Evolutionary conservation across 2,329 filamentous ascomycete genomes (phyloP).

Genomic region (Coniella vitis): DNA sequence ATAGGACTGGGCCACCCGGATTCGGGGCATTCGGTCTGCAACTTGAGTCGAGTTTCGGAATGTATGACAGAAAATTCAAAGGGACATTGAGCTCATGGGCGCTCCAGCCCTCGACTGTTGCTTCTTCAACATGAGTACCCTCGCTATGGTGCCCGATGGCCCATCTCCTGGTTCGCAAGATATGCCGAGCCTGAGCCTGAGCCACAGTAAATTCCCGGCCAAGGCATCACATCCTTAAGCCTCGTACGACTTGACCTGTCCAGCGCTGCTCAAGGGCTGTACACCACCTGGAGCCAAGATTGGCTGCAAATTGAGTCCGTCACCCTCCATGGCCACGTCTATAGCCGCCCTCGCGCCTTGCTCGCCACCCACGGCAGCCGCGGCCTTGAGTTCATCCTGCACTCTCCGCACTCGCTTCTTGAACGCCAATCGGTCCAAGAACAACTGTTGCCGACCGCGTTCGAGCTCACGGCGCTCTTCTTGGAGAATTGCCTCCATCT

Average conservation of each 20-base stretch:
- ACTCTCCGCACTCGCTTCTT: conserved; percentile 79
- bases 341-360: conserved; percentile 42
- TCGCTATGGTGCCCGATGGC: too few relatives aligned
- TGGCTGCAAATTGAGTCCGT: conserved; percentile 47
- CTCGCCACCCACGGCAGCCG: conserved; percentile 41
- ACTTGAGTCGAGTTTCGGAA: too few relatives aligned
- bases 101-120: too few relatives aligned
- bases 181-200: too few relatives aligned
- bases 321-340: conserved; percentile 40
- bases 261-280: conserved; percentile 48
- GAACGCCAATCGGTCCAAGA: conserved; percentile 85
- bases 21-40: too few relatives aligned
- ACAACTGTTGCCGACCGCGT: conserved; percentile 83
- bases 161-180: too few relatives aligned
- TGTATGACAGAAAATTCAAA: too few relatives aligned
- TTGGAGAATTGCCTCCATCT: conserved; percentile 88
- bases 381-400: conserved; percentile 65
- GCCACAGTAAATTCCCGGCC: too few relatives aligned
- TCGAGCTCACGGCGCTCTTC: conserved; percentile 91
- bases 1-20: too few relatives aligned
- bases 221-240: conserved; percentile 28
- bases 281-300: conserved; percentile 36
- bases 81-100: too few relatives aligned
- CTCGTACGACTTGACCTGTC: conserved; percentile 52
- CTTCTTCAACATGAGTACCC: too few relatives aligned